Base-by-base conservation (phyloP, 1,284 basidiomycete species). In the Apiotrichum montevideense region DNA sequence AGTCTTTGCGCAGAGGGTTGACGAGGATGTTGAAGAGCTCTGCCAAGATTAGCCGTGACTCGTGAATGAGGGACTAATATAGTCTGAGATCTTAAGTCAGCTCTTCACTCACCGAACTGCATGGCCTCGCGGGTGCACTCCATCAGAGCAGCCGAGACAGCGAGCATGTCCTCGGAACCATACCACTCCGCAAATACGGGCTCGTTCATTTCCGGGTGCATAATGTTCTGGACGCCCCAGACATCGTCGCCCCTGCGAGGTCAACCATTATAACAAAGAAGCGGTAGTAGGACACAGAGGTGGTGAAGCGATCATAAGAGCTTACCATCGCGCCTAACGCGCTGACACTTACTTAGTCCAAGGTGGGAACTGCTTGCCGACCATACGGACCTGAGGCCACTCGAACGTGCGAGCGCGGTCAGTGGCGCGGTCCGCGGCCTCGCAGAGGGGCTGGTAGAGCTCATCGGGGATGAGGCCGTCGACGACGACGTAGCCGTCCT, bases 341-440 rank as follows among this genome's bases (percentile, higher is more conserved):
- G 7, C 42, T 15, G 11, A 43, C n/a, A 46, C 51, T 39, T 44
- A 37, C 35, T 46, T 37, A 50, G 80, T 83, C 67, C 81, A 90
- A 0, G 88, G 88, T 1, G 89, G 88, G 64, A 90, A 91, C 68
- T 88, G 87, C 61, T 85, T 86, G 11, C 89, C 88, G 11, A 91
- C 87, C 0, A 85, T 84, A 46, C 88, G 82, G 2, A 85, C 79
- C 63, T 87, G 79, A 0, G 81, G 77, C 89, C 88, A 91, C 7
- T 74, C 62, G 3, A 86, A 86, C 0, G 76, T 58, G 13, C 88
- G 83, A 0, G 87, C 87, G 41, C 79, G 80, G 34, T 75, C 67
- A 21, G 85, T 79, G 2, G 80, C 81, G 15, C 79, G 74, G 21
- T 81, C 79, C 55, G 82, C 83, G 3, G 87, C 86, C 0, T 67